phyloP scores from a whole-genome alignment of 2,329 filamentous ascomycete species.

The Cyclaneusma minus region DNA sequence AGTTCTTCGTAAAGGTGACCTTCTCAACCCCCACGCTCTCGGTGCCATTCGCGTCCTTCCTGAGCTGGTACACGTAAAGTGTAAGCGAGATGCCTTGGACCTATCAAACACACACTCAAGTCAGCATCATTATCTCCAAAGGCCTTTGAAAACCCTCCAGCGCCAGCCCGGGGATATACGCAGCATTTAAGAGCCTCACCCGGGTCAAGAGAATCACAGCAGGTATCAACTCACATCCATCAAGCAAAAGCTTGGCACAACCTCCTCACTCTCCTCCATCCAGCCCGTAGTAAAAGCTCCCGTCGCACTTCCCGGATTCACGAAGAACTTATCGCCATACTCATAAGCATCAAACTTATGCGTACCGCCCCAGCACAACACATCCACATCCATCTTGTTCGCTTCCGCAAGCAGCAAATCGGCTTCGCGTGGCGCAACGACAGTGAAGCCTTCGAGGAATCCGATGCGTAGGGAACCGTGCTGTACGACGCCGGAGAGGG shows the following conservation, averaged over 20 bases:
- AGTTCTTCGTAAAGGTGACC: constrained; percentile 70
- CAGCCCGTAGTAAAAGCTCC: constrained; percentile 45
- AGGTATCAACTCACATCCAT: constrained; percentile 68
- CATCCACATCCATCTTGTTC: constrained; percentile 52
- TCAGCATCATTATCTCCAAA: constrained; percentile 14
- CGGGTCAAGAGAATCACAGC: constrained; percentile 1
- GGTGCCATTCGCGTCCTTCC: constrained; percentile 59
- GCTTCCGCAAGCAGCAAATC: constrained; percentile 53
- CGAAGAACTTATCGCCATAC: constrained; percentile 62
- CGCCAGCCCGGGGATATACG: too few relatives aligned
- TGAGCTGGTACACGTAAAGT: constrained; percentile 82
- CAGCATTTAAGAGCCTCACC: too few relatives aligned
- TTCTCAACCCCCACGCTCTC: constrained; percentile 76
- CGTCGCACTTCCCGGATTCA: constrained; percentile 52
- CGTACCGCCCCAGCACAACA: constrained; percentile 53
- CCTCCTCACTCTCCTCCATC: constrained; percentile 48
- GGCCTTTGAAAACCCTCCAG: constrained; percentile 1
- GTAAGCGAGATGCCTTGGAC: constrained; percentile 93
- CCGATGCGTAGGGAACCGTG: constrained; percentile 50
- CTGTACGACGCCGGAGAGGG: constrained; percentile 49
- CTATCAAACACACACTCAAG: constrained; percentile 25
- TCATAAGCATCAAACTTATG: constrained; percentile 57
- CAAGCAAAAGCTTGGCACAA: constrained; percentile 81
- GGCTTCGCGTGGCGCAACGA: constrained; percentile 46
- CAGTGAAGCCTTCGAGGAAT: constrained; percentile 53